phyloP scores from a whole-genome alignment of 345 rosid species.

The Toxicodendron radicans region DNA sequence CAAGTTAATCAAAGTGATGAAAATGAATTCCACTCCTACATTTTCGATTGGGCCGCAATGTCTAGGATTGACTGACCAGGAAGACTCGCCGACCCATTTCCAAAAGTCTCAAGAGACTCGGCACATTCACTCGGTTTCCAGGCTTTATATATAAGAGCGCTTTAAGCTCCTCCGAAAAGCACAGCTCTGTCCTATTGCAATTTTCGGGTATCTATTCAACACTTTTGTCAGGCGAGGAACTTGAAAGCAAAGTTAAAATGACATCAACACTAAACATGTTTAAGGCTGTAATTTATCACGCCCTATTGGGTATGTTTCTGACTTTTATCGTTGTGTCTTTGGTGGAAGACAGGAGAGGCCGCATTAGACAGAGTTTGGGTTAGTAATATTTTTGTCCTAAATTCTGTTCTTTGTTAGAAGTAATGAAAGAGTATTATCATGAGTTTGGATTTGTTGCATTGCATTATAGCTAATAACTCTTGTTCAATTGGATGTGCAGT shows the following conservation, averaged over 20 bases:
- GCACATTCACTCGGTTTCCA: background rate
- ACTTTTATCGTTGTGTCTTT: background rate
- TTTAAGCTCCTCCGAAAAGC: background rate
- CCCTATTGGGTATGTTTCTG: conserved; percentile 11
- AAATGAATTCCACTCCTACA: no score
- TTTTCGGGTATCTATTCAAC: background rate
- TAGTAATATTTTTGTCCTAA: background rate
- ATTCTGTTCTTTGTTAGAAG: background rate
- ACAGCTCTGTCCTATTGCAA: background rate
- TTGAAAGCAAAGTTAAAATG: background rate
- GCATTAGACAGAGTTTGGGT: conserved; percentile 17
- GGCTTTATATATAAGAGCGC: background rate
- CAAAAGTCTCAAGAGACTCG: background rate
- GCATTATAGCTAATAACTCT: background rate
- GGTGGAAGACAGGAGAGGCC: background rate
- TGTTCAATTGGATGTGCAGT: conserved; percentile 1
- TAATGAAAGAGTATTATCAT: no score
- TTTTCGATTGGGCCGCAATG: no score
- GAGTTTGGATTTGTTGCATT: no score
- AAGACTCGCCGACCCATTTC: background rate
- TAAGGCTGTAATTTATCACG: background rate
- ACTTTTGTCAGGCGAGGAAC: background rate
- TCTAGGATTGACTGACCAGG: background rate
- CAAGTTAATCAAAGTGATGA: background rate
- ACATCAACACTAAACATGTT: conserved; percentile 11